These are phyloP conservation scores for Saccharomyces hybrid DNA, from an alignment of 1,139 yeast genomes.

Conservation along the genomic window DNA sequence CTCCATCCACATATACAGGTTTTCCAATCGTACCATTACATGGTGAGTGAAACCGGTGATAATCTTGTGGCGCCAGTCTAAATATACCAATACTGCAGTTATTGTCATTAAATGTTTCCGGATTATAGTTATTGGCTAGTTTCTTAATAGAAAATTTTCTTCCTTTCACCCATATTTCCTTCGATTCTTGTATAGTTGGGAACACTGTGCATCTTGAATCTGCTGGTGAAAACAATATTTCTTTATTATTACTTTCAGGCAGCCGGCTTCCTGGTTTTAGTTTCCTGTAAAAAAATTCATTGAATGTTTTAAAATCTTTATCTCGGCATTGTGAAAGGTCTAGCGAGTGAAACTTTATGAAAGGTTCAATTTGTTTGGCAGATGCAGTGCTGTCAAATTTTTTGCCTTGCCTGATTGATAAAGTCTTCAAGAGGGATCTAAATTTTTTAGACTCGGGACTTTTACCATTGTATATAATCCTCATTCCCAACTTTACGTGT, in stretches of 20 bases:
- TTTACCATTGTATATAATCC: slow-evolving; percentile 72
- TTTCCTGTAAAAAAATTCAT: slow-evolving; percentile 81
- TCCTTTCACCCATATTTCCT: slow-evolving; percentile 86
- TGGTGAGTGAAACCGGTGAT: slow-evolving; percentile 89
- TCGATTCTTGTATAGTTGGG: slow-evolving; percentile 53
- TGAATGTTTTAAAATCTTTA: slow-evolving; percentile 57
- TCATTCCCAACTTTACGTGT: slow-evolving; percentile 79
- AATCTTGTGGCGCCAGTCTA: slow-evolving; percentile 93
- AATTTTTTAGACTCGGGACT: slow-evolving; percentile 52
- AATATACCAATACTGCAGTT: slow-evolving; percentile 58
- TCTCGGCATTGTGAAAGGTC: slow-evolving; percentile 64
- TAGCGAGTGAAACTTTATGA: slow-evolving; percentile 72
- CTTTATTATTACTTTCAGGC: slow-evolving; percentile 48
- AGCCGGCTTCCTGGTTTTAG: slow-evolving; percentile 66
- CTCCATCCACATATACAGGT: slow-evolving; percentile 70
- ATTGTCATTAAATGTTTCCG: slow-evolving; percentile 45
- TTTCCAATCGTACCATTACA: slow-evolving; percentile 65
- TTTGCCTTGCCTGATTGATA: slow-evolving; percentile 75
- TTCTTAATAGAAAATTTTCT: slow-evolving; percentile 62
- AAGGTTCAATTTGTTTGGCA: slow-evolving; percentile 60
- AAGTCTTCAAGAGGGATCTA: slow-evolving; percentile 48
- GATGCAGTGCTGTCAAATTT: slow-evolving; percentile 73
- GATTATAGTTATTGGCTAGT: slow-evolving; percentile 42
- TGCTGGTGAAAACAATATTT: slow-evolving; percentile 71
- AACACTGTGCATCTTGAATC: slow-evolving; percentile 82